Evolutionary conservation across 83 land plant species (phyloP), one percentile per base, ranked within the genome.

Genomic region (Thuja plicata): DNA sequence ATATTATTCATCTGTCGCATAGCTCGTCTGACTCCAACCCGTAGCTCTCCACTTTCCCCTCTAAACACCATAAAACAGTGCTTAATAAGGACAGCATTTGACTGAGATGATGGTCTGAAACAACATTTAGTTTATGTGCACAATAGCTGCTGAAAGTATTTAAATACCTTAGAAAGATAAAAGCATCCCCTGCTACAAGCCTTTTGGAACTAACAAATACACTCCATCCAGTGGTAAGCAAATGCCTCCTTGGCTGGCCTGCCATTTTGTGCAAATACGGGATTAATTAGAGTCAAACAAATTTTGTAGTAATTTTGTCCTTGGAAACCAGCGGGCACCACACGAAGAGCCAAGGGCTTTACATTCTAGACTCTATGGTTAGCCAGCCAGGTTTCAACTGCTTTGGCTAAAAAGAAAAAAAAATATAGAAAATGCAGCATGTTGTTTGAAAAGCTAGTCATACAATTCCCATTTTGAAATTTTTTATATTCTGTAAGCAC

Each of bases 161-260:
- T 41, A 89, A 73, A 55, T 37, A 92, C 95, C 95, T 94, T 57
- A 94, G 55, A 85, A 94, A 94, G 30, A 85, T 74, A 19, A 89
- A 85, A 2, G 89, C 55, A 90, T 94, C 95, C 37, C 95, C 95
- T 37, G 93, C 94, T 82, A 90, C 90, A 38, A 94, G 88, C 81
- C 91, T 91, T 87, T 94, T 94, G 32, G 91, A 74, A 38, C 76
- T 89, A 17, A 89, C 89, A 89, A 89, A 89, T 37, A 87, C 74
- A 90, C 95, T 94, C 95, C 94, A 94, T 74, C 95, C 94, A 27
- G 95, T 94, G 45, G 95, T 94, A 16, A 94, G 93, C 88, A 94
- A 87, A 84, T 94, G 95, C 88, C 95, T 92, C 73, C 94, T 84
- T 30, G 95, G 95, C 79, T 94, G 95, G 82, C 95, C 95, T 92